Percentiles rank a stretch among this genome's conserved stretches.
Evolutionary conservation across 495 filamentous ascomycete species (phyloP).

Genomic region (Hypomontagnella monticulosa): DNA sequence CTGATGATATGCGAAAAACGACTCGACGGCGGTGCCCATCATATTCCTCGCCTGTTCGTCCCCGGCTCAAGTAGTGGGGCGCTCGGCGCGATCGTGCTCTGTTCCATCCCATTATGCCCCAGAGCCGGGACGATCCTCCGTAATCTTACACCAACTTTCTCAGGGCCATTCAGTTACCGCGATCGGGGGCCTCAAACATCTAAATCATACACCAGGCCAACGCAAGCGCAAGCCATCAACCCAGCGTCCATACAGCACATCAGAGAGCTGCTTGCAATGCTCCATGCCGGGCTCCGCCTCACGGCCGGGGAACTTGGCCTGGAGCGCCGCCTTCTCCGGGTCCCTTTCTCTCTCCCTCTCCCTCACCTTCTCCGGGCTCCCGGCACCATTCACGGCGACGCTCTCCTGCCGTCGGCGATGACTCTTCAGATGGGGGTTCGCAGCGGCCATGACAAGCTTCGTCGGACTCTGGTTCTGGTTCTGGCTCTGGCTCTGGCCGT

Average conservation of each 20-base stretch:
- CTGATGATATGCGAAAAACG: not conserved
- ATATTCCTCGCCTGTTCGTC: not conserved
- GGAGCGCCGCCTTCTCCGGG: slow-evolving; percentile 59
- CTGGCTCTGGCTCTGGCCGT: slow-evolving; percentile 45
- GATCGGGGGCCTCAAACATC: not conserved
- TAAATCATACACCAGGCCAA: slow-evolving; percentile 64
- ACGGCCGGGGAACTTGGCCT: slow-evolving; percentile 59
- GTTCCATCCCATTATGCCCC: slow-evolving; percentile 8
- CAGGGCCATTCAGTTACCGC: too few relatives aligned
- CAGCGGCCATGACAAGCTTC: slow-evolving; percentile 75
- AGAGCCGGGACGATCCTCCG: not conserved
- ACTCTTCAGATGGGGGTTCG: slow-evolving; percentile 85
- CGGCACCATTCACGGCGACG: slow-evolving; percentile 47
- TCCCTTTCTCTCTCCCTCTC: slow-evolving; percentile 44
- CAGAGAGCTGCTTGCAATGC: slow-evolving; percentile 85
- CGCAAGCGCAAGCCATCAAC: slow-evolving; percentile 80
- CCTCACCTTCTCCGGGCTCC: slow-evolving; percentile 38
- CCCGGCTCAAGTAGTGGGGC: not conserved
- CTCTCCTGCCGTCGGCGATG: slow-evolving; percentile 76
- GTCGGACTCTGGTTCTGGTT: slow-evolving; percentile 47
- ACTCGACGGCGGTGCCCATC: slow-evolving; percentile 2
- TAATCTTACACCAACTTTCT: slow-evolving; percentile 24
- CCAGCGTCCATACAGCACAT: slow-evolving; percentile 92
- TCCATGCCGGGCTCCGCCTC: slow-evolving; percentile 79
- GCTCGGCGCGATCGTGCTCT: not conserved